phyloP scores from a whole-genome alignment of 106 monocot genomes.

The Platanthera zijinensis region DNA sequence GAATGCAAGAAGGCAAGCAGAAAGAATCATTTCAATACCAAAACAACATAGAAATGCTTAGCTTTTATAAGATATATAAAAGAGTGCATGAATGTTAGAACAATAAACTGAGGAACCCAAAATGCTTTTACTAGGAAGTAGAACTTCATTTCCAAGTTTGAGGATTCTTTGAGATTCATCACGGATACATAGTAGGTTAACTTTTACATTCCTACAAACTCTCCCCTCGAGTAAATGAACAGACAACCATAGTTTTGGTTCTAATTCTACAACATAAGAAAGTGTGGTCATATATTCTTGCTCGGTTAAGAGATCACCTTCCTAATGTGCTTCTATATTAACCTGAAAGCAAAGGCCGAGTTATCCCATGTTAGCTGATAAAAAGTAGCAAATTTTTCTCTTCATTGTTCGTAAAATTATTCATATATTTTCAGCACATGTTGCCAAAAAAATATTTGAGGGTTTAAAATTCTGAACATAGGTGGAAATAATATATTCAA shows the following conservation, averaged over 20 bases:
- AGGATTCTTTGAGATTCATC: too few relatives aligned
- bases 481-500: too few relatives aligned
- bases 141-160: too few relatives aligned
- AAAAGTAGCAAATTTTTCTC: background rate
- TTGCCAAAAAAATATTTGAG: background rate
- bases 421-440: background rate
- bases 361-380: background rate
- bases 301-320: background rate
- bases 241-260: too few relatives aligned
- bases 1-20: background rate
- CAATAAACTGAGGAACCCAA: too few relatives aligned
- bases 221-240: too few relatives aligned
- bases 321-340: conserved; percentile 12
- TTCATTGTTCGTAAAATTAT: background rate
- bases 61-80: too few relatives aligned
- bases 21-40: background rate
- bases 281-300: conserved; percentile 44
- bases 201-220: too few relatives aligned
- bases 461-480: background rate
- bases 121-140: too few relatives aligned
- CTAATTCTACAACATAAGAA: too few relatives aligned
- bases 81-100: too few relatives aligned
- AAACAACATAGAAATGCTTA: background rate
- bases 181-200: too few relatives aligned
- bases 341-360: conserved; percentile 17